phyloP scores from a whole-genome alignment of 148 eudicot genomes.

The Linanthus parryae region DNA sequence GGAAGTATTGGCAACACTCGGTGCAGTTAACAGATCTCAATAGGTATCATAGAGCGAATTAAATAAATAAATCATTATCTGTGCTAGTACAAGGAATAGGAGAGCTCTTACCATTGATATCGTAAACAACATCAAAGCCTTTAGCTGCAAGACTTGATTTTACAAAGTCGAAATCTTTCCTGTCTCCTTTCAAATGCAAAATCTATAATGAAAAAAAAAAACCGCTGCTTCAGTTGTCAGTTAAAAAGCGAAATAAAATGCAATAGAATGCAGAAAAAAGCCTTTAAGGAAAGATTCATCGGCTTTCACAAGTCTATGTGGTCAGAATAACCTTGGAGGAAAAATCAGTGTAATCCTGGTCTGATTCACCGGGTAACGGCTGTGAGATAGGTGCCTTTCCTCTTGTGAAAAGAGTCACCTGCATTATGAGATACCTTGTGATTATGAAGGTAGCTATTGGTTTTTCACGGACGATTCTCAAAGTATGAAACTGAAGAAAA shows the following conservation, averaged over 20 bases:
- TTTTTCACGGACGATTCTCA: neutral
- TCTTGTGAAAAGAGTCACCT: constrained; percentile 95
- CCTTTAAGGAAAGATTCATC: neutral
- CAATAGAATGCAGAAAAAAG: neutral
- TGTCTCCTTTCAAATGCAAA: constrained; percentile 92
- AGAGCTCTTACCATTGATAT: constrained; percentile 63
- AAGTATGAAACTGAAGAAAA: too few species aligned
- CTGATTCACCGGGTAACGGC: constrained; percentile 85
- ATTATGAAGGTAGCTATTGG: neutral
- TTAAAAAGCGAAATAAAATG: neutral
- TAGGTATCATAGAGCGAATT: neutral
- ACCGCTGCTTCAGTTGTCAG: neutral
- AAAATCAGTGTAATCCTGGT: constrained; percentile 63
- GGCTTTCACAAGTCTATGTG: neutral
- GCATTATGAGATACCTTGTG: constrained; percentile 5
- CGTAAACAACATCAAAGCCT: constrained; percentile 92
- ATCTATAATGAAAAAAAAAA: constrained; percentile 46
- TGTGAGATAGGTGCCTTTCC: constrained; percentile 91
- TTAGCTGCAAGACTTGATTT: constrained; percentile 74
- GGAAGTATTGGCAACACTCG: neutral
- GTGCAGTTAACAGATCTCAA: neutral
- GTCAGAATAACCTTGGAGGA: constrained; percentile 54
- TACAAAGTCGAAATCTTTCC: constrained; percentile 80
- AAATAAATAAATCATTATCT: too few species aligned
- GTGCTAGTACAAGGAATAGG: neutral